Evolutionary conservation across 2,329 filamentous ascomycete species (phyloP).

Genomic region (Grosmannia penicillata): DNA sequence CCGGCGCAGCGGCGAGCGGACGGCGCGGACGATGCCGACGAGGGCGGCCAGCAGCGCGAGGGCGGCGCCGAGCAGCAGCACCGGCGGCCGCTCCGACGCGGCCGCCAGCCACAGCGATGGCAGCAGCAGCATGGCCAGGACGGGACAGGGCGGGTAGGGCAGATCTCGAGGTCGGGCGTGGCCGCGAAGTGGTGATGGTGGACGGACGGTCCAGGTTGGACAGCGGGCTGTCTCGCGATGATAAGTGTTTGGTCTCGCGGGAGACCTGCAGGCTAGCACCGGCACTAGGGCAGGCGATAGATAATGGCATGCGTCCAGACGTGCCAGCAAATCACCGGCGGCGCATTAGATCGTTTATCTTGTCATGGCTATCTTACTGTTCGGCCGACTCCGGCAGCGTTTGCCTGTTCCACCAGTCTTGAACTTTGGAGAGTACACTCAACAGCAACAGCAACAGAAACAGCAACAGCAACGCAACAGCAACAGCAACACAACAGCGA

Average conservation of each 20-base stretch:
- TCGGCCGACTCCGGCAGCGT: background rate
- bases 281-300: no score
- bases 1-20: conserved; percentile 22
- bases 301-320: no score
- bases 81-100: conserved; percentile 1
- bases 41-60: conserved; percentile 2
- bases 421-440: no score
- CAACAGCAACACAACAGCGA: no score
- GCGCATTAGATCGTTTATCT: background rate
- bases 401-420: background rate
- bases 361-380: background rate
- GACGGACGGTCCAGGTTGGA: no score
- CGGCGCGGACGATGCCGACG: conserved; percentile 4
- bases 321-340: background rate
- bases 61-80: background rate
- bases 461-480: no score
- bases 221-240: no score
- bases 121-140: background rate
- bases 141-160: background rate
- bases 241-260: no score
- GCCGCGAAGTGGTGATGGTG: no score
- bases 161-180: no score
- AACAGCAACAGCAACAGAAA: no score
- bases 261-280: no score
- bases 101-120: background rate